These are phyloP conservation scores for Phytophthora sansomeana DNA, from an alignment of 352 stramenopile species.

Conservation along the genomic window DNA sequence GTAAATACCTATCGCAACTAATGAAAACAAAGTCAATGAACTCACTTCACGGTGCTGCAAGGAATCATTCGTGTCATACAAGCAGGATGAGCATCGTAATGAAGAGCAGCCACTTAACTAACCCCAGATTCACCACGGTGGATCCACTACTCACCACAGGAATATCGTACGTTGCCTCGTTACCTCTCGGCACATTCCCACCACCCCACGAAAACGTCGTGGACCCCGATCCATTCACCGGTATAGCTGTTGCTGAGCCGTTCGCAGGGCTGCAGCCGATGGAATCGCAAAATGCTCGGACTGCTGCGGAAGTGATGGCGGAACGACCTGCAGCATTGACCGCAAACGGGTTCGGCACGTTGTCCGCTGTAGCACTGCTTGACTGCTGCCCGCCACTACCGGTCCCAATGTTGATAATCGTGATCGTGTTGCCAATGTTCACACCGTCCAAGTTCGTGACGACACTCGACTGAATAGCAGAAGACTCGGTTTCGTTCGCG, in stretches of 20 bases:
- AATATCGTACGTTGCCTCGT: neutral
- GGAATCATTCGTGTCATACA: neutral
- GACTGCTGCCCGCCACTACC: slow-evolving; percentile 9
- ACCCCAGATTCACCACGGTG: neutral
- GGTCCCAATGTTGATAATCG: slow-evolving; percentile 43
- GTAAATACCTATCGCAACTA: too few relatives aligned
- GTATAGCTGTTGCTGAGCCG: neutral
- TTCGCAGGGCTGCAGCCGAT: slow-evolving; percentile 19
- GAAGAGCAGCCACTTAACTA: slow-evolving; percentile 21
- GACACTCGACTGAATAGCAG: slow-evolving; percentile 35
- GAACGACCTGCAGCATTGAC: slow-evolving; percentile 18
- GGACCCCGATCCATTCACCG: neutral
- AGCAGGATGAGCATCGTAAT: slow-evolving; percentile 12
- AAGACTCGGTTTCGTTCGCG: slow-evolving; percentile 12
- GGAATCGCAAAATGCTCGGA: slow-evolving; percentile 30
- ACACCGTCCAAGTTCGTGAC: slow-evolving; percentile 38
- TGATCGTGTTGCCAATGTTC: slow-evolving; percentile 54
- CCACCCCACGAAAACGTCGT: neutral
- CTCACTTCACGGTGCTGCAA: too few relatives aligned
- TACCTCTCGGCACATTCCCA: neutral
- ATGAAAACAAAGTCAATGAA: too few relatives aligned
- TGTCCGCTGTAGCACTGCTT: neutral
- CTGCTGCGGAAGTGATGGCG: slow-evolving; percentile 27
- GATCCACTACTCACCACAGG: neutral
- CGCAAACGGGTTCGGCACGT: neutral